Percentiles rank a stretch among this genome's conserved stretches.
These are phyloP conservation scores for Peterozyma toletana DNA, from an alignment of 805 yeast species.

Conservation along the genomic window DNA sequence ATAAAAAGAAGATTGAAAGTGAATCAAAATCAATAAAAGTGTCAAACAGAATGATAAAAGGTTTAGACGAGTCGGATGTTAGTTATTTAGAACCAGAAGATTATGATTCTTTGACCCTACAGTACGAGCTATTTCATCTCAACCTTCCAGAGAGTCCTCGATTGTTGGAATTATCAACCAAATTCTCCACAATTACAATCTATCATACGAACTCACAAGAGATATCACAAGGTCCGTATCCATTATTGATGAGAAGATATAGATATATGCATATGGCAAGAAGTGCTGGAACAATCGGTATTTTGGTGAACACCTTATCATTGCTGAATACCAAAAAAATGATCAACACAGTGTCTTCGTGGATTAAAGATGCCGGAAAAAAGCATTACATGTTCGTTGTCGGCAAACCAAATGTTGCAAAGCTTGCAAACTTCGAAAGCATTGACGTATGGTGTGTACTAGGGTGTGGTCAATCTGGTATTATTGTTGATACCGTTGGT, in stretches of 20 bases:
- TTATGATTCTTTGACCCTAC: slow-evolving; percentile 24
- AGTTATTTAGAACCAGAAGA: slow-evolving; percentile 18
- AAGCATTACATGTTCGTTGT: slow-evolving; percentile 93
- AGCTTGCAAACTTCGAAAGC: slow-evolving; percentile 91
- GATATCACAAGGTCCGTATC: slow-evolving; percentile 53
- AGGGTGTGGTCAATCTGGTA: slow-evolving; percentile 94
- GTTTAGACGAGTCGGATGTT: slow-evolving; percentile 15
- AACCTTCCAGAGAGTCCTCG: slow-evolving; percentile 75
- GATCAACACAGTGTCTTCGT: slow-evolving; percentile 49
- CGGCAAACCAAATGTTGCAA: slow-evolving; percentile 97
- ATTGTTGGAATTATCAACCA: slow-evolving; percentile 65
- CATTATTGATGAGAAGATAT: slow-evolving; percentile 79
- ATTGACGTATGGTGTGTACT: slow-evolving; percentile 91
- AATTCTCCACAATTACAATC: slow-evolving; percentile 46
- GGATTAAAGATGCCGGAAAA: slow-evolving; percentile 72
- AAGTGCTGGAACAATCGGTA: slow-evolving; percentile 87
- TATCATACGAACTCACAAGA: slow-evolving; percentile 34
- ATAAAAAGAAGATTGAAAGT: not conserved
- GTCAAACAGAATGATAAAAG: slow-evolving; percentile 25
- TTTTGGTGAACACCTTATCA: slow-evolving; percentile 85
- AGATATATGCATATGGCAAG: slow-evolving; percentile 83
- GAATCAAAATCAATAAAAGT: slow-evolving; percentile 11
- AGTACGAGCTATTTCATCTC: slow-evolving; percentile 61
- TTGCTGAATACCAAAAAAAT: slow-evolving; percentile 65
- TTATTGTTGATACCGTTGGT: slow-evolving; percentile 68